Evolutionary conservation across 192 early-diverging fungal species (phyloP), one percentile per base, ranked within the genome.

Genomic region (Coemansia aciculifera): DNA sequence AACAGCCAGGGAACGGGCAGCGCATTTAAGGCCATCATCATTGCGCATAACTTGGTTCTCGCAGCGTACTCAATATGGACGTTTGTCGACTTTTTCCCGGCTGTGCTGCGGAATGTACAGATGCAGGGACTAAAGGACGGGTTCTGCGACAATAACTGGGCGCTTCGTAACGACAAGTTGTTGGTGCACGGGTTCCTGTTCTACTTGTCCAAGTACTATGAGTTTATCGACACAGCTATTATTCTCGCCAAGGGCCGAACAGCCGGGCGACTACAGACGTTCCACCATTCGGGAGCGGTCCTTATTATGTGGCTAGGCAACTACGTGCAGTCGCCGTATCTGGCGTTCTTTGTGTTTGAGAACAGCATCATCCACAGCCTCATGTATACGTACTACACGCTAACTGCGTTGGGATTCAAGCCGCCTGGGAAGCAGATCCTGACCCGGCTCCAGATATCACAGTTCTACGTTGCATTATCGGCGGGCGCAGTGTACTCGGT

Each of bases 151-250:
- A 74, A 63, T 46, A 76, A 88, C 42, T 43, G 75, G 48, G 81
- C 73, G 36, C 81, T 94, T 46, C 92, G 91, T 88, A 85, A 86
- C 56, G 73, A 79, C 61, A 79, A 83, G 59, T 87, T 94, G 42
- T 87, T 86, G 37, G 89, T 89, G 78, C 93, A 90, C 83, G 89
- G 90, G 15, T 94, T 90, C 43, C 70, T 92, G 63, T 95, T 95
- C 79, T 95, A 95, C 79, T 88, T 95, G 38, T 92, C 90, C 66
- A 93, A 93, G 79, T 92, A 88, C 77, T 95, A 94, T 79, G 94
- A 95, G 81, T 86, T 95, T 62, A 79, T 95, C 59, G 94, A 95
- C 74, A 95, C 94, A 31, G 85, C 87, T 44, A 94, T 95, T 72
- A 91, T 95, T 51, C 83, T 95, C 37, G 48, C 89, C 48, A 94